Conservation (phyloP, 2,329 filamentous ascomycete species). For the Alternaria tenuissima region DNA sequence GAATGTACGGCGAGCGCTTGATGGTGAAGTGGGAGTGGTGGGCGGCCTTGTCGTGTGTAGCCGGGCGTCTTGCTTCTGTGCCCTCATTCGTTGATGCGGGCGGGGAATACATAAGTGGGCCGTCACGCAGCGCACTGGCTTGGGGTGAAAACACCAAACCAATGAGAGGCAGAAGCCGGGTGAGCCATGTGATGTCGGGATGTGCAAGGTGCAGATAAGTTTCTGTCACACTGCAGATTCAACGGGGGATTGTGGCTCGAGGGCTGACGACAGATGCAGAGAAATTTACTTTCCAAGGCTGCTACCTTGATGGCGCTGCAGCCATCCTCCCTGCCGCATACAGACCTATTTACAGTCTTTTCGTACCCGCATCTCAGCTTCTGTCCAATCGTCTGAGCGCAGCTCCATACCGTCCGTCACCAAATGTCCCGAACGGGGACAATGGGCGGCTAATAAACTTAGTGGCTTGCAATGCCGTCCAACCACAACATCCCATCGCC, state of each 20-base stretch:
- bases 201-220: constrained; percentile 34
- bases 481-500: constrained; percentile 32
- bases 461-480: constrained; percentile 37
- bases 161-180: constrained; percentile 22
- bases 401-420: constrained; percentile 30
- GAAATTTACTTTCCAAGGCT: constrained; percentile 23
- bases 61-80: constrained; percentile 30
- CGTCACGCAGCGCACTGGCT: constrained; percentile 32
- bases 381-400: constrained; percentile 28
- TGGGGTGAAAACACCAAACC: constrained; percentile 40
- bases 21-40: constrained; percentile 44
- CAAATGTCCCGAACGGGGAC: constrained; percentile 41
- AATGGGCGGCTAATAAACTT: constrained; percentile 45
- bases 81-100: constrained; percentile 31
- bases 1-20: constrained; percentile 48
- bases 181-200: constrained; percentile 40
- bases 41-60: constrained; percentile 36
- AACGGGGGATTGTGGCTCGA: constrained; percentile 18
- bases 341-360: constrained; percentile 47
- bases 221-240: constrained; percentile 46
- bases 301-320: constrained; percentile 22
- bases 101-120: constrained; percentile 36
- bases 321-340: constrained; percentile 35
- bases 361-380: constrained; percentile 12
- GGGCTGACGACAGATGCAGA: constrained; percentile 28